A percentile compares a stretch with the other conserved stretches of the same genome.
Conservation (phyloP, 345 rosid species). For the Acer saccharum region DNA sequence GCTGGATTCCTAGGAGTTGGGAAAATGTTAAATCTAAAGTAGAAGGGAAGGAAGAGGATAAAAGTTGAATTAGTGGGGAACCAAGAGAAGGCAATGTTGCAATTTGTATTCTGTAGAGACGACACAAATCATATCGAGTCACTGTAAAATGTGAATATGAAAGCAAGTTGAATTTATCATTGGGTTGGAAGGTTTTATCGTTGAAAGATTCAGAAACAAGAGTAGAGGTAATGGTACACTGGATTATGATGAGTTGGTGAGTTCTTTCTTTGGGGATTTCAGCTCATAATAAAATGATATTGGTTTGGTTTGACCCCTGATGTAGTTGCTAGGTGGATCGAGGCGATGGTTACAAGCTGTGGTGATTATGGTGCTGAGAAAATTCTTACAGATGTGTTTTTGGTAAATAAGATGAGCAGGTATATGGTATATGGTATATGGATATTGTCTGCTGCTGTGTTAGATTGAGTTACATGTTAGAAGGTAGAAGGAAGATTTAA, state of each 20-base stretch:
- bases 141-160: constrained; percentile 6
- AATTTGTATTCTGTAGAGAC: background rate
- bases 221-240: background rate
- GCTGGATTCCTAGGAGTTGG: background rate
- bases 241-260: background rate
- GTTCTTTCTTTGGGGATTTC: background rate
- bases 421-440: background rate
- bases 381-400: background rate
- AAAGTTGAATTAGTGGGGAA: constrained; percentile 2
- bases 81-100: background rate
- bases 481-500: background rate
- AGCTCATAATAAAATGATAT: background rate
- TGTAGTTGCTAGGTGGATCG: too few relatives aligned
- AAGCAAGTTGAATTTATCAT: background rate
- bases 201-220: background rate
- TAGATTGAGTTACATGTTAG: background rate
- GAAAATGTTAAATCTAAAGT: background rate
- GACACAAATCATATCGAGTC: background rate
- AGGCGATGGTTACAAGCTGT: too few relatives aligned
- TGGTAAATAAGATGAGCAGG: background rate
- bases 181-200: background rate
- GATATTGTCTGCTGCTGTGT: background rate
- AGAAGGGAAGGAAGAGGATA: constrained; percentile 1
- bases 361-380: too few relatives aligned
- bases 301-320: background rate